A percentile compares a stretch with the other conserved stretches of the same genome.
phyloP scores from a whole-genome alignment of 2,329 filamentous ascomycete genomes.

The Aspergillus brunneoviolaceus region DNA sequence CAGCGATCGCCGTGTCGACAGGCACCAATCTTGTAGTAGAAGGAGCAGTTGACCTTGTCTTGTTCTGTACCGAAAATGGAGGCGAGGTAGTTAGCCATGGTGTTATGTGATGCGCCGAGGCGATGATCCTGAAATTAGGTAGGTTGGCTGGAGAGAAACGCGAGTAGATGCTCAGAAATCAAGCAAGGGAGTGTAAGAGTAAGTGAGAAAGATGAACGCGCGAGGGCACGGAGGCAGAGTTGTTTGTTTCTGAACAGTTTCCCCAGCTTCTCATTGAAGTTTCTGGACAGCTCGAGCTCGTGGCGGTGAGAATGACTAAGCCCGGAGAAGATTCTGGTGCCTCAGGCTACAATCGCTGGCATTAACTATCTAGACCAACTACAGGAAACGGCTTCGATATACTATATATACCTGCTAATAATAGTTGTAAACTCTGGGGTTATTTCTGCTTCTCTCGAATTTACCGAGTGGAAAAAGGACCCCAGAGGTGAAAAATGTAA shows the following conservation, averaged over 20 bases:
- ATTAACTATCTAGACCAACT: too few species aligned
- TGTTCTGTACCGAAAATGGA: conserved; percentile 99
- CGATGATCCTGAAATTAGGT: not conserved
- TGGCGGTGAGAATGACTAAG: conserved; percentile 29
- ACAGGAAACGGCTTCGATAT: too few species aligned
- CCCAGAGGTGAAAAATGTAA: too few species aligned
- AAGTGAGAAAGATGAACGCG: not conserved
- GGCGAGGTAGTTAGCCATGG: conserved; percentile 96
- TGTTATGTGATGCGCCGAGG: conserved; percentile 19
- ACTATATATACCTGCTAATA: too few species aligned
- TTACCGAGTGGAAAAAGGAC: too few species aligned
- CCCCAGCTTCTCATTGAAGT: conserved; percentile 30
- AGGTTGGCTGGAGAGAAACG: not conserved
- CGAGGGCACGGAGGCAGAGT: conserved; percentile 5
- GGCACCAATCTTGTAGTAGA: conserved; percentile 99
- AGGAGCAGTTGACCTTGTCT: conserved; percentile 99
- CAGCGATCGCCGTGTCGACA: conserved; percentile 98
- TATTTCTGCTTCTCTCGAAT: too few species aligned
- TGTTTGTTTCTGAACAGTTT: conserved; percentile 5
- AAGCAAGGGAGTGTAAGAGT: not conserved
- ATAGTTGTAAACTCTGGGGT: too few species aligned
- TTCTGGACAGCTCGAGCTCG: conserved; percentile 36
- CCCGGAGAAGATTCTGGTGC: conserved; percentile 16
- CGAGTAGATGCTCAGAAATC: not conserved
- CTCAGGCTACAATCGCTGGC: conserved; percentile 13